Base-by-base conservation (phyloP, 768 basidiomycete genomes). In the Albatrellus ellisii region DNA sequence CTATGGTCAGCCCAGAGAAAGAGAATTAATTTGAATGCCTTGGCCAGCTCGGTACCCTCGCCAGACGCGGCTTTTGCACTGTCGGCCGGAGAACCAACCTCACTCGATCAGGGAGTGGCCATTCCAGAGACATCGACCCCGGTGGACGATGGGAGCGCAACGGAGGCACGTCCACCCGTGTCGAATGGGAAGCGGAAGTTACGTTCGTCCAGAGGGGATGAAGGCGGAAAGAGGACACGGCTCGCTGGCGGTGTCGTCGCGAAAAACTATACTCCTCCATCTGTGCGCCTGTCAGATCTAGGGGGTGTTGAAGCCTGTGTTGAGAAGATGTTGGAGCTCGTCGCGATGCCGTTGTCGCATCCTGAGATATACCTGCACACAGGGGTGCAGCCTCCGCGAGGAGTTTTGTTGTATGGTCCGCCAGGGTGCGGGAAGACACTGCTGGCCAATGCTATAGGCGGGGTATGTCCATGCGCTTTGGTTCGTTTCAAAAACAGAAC, bases 361-460 rank as follows among this genome's bases (percentile, higher is more conserved):
- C 95, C 95, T 0, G 95, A 99, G 58, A 77, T 99, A 6, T 98
- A 97, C 62, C 62, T 87, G 4, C 83, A 91, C 49, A 92, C 90
- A 0, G 94, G 95, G 2, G 83, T 95, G 2, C 81, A 86, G 48
- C 82, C 92, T 4, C 91, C 94, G 1, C 65, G 92, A 36, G 95
- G 95, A 9, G 89, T 99, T 0, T 60, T 99, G 17, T 60, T 99
- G 7, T 86, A 97, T 59, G 95, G 95, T 1, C 94, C 95, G 4
- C 91, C 94, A 0, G 95, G 94, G 11, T 97, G 92, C 53, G 95
- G 95, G 4, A 99, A 99, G 63, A 98, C 95, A 0, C 61, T 94
- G 49, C 61, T 98, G 15, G 94, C 92, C 11, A 82, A 91, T 57
- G 95, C 92, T 14, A 85, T 98, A 45, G 92, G 92, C 35, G 95